Percentiles rank a stretch among this genome's conserved stretches.
Conservation (phyloP, 2,329 filamentous ascomycete genomes). For the Ascochyta clinopodiicola region DNA sequence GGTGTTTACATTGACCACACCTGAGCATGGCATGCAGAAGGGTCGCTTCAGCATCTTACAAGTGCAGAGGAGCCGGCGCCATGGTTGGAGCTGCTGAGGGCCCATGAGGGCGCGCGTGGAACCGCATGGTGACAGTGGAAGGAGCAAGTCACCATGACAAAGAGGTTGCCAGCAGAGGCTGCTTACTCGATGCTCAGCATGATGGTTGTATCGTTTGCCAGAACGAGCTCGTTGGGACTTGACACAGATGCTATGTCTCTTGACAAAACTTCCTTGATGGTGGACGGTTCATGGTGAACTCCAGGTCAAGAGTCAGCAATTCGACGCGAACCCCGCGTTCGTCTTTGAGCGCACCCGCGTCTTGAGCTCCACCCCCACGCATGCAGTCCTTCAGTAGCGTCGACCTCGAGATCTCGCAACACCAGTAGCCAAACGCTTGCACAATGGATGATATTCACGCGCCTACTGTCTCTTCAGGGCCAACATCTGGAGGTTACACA, state of each 20-base stretch:
- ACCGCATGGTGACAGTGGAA: slow-evolving; percentile 12
- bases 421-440: slow-evolving; percentile 65
- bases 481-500: slow-evolving; percentile 64
- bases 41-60: slow-evolving; percentile 25
- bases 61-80: slow-evolving; percentile 19
- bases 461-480: slow-evolving; percentile 78
- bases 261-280: neutral
- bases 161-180: slow-evolving; percentile 10
- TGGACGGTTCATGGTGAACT: neutral
- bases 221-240: too few relatives aligned
- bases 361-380: slow-evolving; percentile 15
- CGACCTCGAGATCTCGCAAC: neutral
- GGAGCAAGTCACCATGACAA: slow-evolving; percentile 17
- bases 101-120: slow-evolving; percentile 15
- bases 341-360: slow-evolving; percentile 7
- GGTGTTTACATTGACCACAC: slow-evolving; percentile 12
- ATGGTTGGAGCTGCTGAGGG: slow-evolving; percentile 18
- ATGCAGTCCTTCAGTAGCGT: slow-evolving; percentile 3
- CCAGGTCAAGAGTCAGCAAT: neutral
- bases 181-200: neutral
- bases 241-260: neutral
- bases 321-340: slow-evolving; percentile 22
- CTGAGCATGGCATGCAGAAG: slow-evolving; percentile 23
- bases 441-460: slow-evolving; percentile 74
- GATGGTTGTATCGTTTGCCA: neutral